These are phyloP conservation scores for Blastobotrys parvus DNA, from an alignment of 805 yeast genomes.

Conservation along the genomic window DNA sequence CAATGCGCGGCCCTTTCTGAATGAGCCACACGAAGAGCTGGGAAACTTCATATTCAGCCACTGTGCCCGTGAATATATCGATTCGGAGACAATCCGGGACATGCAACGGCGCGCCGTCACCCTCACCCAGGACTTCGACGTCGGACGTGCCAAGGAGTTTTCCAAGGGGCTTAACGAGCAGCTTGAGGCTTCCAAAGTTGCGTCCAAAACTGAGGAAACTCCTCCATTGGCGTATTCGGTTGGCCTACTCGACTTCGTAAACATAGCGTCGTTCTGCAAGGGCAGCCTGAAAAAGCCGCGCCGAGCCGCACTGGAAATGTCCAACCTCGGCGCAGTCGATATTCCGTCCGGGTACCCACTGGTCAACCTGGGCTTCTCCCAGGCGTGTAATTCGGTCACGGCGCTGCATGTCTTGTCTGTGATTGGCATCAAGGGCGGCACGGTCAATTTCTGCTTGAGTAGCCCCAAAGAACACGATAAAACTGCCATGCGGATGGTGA, in stretches of 20 bases:
- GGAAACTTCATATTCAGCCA: background rate
- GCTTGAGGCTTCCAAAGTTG: background rate
- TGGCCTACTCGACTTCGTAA: background rate
- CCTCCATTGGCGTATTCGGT: background rate
- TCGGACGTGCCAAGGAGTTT: background rate
- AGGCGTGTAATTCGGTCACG: background rate
- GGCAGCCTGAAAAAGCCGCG: background rate
- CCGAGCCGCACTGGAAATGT: background rate
- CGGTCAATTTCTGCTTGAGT: background rate
- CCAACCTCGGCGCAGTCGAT: background rate
- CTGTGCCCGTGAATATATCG: no score
- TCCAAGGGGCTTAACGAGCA: background rate
- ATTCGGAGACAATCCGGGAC: no score
- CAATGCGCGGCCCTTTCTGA: slow-evolving; percentile 1
- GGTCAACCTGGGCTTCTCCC: background rate
- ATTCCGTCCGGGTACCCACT: background rate
- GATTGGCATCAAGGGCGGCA: background rate
- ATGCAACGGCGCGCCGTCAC: no score
- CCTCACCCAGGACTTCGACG: background rate
- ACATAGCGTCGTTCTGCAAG: background rate
- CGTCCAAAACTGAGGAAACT: no score
- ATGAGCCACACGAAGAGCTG: background rate
- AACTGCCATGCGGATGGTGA: no score
- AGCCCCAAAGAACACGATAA: background rate
- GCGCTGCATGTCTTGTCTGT: background rate